Base-by-base conservation (phyloP, 441 rosid genomes). In the Metrosideros polymorpha region DNA sequence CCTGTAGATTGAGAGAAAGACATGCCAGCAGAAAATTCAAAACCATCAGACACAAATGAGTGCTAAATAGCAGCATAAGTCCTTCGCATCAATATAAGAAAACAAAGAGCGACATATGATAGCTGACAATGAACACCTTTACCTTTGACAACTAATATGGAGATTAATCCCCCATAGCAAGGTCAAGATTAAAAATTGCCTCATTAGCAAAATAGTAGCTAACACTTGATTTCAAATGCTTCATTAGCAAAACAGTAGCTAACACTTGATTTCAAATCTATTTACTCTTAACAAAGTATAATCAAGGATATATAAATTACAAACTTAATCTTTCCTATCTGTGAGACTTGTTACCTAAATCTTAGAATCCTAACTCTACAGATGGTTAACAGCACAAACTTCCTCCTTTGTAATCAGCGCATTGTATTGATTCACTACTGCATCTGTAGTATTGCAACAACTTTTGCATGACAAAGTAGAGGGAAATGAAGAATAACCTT, bases 401-500 rank as follows among this genome's bases (percentile, higher is more conserved):
- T 71, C 79, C 79, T 39, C 79, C 47, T 39, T 39, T 71, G 79
- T 39, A 39, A 71, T 39, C 7, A 39, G 47, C 39, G 79, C 79
- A 39, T 63, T 32, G 18, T 32, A 32, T 39, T 32, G 77, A 63
- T 63, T 39, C n/a, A 12, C 79, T 12, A 71, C 47, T 2, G n/a
- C 47, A 71, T 71, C n/a, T 4, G 27, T 71, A 71, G 5, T 39
- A 85, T 50, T 18, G 54, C 54, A 12, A 63, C 12, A 7, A 15
- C 42, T 45, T 59, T 13, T 30, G 45, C 56, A 43, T 18, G 35
- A 7, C 56, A 63, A 85, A 85, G 32, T 7, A 45, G 7, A 24
- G 3, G 49, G 87, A 39, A 57, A 82, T 8, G n/a, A 22, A 77
- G 9, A 42, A 88, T 61, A 71, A 96, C 99, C 98, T 94, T 94